Evolutionary conservation across 192 early-diverging fungal species (phyloP), one percentile per base, ranked within the genome.

Genomic region (Backusella morwellensis): DNA sequence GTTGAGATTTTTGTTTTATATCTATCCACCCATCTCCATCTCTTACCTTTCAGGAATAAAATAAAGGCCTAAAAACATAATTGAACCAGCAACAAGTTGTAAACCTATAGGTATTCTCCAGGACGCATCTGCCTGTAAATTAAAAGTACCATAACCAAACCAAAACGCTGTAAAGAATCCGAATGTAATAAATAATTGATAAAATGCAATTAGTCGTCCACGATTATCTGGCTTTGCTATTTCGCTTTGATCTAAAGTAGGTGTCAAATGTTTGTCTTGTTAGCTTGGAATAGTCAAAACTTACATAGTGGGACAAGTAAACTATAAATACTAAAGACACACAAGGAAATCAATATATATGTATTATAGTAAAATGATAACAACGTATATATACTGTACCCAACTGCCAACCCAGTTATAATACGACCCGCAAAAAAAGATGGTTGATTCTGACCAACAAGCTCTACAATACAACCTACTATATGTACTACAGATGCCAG

Each of bases 101-200:
- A 75, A 8, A 15, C 14, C 67, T 3, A 79, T 12, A 6, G 66
- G 41, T 34, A 74, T 34, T 56, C 47, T 41, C 78, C 78, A 79
- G 12, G 42, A 26, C 17, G 17, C 6, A 19, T 36, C 15, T 32
- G 4, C 1, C 14, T 66, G 1, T 29, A 34, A 23, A 21, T 59
- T 29, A 41, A n/a, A 77, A 32, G 73, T 70, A 71, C 50, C 78
- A 70, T 68, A 79, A 11, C 21, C 19, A 44, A 75, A 29, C 78
- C 78, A 74, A 44, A 70, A 79, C 5, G 67, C 86, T 35, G 92
- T 81, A 63, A 83, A 80, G 67, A 91, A 88, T 19, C 92, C 97
- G 85, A 95, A 89, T 67, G 96, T 97, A 76, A 96, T 94, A 72
- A 93, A 92, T 81, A 95, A 89, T 81, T 98, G 97, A 79, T 96